Percentiles rank a stretch among this genome's conserved stretches.
Evolutionary conservation across 192 early-diverging fungal genomes (phyloP).

Genomic region (Polychytrium aggregatum): DNA sequence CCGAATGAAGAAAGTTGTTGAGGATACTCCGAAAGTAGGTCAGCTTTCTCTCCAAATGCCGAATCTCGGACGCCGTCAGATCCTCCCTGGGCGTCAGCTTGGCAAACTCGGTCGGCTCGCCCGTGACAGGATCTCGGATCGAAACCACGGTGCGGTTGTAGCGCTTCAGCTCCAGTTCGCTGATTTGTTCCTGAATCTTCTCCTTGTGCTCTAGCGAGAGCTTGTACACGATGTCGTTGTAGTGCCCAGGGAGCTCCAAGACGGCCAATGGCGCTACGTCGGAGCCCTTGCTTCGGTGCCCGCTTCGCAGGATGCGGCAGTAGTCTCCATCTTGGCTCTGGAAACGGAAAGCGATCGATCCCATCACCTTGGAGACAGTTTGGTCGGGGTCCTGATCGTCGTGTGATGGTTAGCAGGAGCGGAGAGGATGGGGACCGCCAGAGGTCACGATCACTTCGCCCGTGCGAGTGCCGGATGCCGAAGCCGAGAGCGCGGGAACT

Average conservation of each 20-base stretch:
- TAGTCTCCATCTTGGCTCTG: conserved; percentile 69
- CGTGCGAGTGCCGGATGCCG: neutral
- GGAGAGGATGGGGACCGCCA: neutral
- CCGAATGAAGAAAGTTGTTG: too few species aligned
- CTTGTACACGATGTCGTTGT: conserved; percentile 47
- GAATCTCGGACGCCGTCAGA: too few species aligned
- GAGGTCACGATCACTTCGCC: neutral
- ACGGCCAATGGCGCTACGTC: conserved; percentile 84
- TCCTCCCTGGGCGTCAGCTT: conserved; percentile 1
- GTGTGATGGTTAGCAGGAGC: neutral
- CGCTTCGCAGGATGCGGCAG: conserved; percentile 73
- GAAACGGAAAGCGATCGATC: conserved; percentile 75
- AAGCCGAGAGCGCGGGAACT: too few species aligned
- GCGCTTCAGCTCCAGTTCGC: conserved; percentile 10
- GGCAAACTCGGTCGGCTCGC: conserved; percentile 4
- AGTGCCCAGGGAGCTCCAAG: conserved; percentile 82
- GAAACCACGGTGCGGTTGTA: conserved; percentile 16
- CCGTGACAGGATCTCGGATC: conserved; percentile 26
- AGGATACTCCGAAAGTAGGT: too few species aligned
- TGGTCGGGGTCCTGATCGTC: conserved; percentile 48
- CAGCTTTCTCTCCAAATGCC: too few species aligned
- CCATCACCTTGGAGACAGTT: conserved; percentile 71
- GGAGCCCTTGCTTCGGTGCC: conserved; percentile 49
- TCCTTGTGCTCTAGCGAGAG: conserved; percentile 15
- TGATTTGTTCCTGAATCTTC: conserved; percentile 17